Base-by-base conservation (phyloP, 441 rosid genomes). In the Erodium texanum region DNA sequence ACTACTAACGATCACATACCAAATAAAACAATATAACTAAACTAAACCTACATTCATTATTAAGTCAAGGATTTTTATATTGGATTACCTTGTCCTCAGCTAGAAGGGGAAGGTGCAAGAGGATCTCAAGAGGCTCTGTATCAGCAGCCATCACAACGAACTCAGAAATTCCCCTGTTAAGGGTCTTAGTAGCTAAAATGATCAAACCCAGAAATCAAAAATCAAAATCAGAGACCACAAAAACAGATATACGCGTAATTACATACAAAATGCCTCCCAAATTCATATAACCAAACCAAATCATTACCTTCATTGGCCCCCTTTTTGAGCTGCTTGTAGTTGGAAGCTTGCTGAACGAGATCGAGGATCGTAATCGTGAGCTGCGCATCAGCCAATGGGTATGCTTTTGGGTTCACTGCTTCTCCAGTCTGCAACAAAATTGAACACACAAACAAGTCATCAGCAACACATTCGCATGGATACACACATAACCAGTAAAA, bases 61-160 rank as follows among this genome's bases (percentile, higher is more conserved):
- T 29, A 36, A 4, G n/a, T 7, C 0, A 11, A 72, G 18, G 20
- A 56, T 11, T 20, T 50, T 56, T 19, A 56, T 14, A 20, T 22
- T 1, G 14, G 9, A 56, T 7, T 67, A 90, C 97, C 98, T 93
- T 90, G 71, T 90, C 97, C 71, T 90, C 98, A 0, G 97, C 97
- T 19, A 93, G 89, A 65, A 90, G 68, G 2, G 98, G 98, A 41
- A 93, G 86, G 74, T 93, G 98, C 62, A 90, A 86, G 56, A 90
- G 87, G 79, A 90, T 93, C 87, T 93, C 98, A 14, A 90, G 89
- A 1, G 98, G 94, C 75, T 90, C 94, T 0, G 96, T 82, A 65
- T 90, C 96, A 0, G 97, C 94, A 8, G 97, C 98, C 98, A 93
- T 89, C 63, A 93, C 97, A 41, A 93, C 64, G 61, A 93, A 90